A percentile compares a stretch with the other conserved stretches of the same genome.
Evolutionary conservation across 2,329 filamentous ascomycete species (phyloP).

Genomic region (Amylocarpus encephaloides): DNA sequence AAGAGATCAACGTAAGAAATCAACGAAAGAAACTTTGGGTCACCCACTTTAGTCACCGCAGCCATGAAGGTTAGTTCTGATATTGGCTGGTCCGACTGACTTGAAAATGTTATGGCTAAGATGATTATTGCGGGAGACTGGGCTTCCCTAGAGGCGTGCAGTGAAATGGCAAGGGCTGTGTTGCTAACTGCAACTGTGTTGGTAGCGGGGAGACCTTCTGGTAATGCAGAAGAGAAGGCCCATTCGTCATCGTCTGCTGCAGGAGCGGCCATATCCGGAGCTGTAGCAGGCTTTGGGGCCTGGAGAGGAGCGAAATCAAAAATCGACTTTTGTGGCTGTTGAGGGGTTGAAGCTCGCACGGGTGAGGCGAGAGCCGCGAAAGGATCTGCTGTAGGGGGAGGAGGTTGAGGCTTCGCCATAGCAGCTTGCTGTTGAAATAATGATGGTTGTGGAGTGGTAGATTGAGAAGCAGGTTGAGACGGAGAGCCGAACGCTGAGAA

Average conservation of each 20-base stretch:
- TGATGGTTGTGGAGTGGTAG: conserved; percentile 47
- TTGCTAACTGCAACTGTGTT: conserved; percentile 63
- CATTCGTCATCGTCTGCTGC: conserved; percentile 78
- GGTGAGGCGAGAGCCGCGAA: conserved; percentile 45
- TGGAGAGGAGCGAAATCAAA: conserved; percentile 35
- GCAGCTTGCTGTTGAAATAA: conserved; percentile 37
- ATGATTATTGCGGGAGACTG: conserved; percentile 44
- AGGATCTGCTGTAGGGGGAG: conserved; percentile 47
- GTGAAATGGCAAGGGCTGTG: conserved; percentile 64
- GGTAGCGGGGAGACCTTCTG: conserved; percentile 43
- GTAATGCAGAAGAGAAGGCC: conserved; percentile 84
- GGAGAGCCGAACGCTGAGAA: conserved; percentile 49
- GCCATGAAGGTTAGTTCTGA: conserved; percentile 82
- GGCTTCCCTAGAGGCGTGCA: conserved; percentile 58
- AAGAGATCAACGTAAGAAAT: not conserved
- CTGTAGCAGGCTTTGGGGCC: conserved; percentile 28
- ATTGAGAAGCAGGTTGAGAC: conserved; percentile 43
- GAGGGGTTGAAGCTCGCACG: conserved; percentile 38
- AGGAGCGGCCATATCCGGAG: conserved; percentile 34
- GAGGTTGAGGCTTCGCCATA: conserved; percentile 32
- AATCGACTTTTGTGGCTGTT: conserved; percentile 47
- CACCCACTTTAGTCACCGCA: conserved; percentile 80
- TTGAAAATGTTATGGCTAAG: conserved; percentile 77
- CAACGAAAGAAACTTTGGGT: not conserved
- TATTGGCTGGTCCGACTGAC: conserved; percentile 64